These are phyloP conservation scores for Aphanomyces stellatus DNA, from an alignment of 352 stramenopile species.

Conservation along the genomic window DNA sequence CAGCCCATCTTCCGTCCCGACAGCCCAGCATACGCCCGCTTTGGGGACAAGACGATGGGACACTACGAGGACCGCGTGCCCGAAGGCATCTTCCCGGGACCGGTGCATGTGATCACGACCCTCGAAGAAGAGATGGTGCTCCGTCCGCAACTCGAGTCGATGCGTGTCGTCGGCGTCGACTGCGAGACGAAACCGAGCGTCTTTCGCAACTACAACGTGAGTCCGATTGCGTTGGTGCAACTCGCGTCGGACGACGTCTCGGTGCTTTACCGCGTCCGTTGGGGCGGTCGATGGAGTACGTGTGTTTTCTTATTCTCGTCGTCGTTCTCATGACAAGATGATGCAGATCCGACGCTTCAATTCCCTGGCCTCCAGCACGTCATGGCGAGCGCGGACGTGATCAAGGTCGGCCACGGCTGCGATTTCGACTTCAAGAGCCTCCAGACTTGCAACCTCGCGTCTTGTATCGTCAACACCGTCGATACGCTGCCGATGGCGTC, in stretches of 20 bases:
- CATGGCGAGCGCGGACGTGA: conserved; percentile 40
- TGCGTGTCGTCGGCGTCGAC: conserved; percentile 46
- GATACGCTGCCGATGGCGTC: conserved; percentile 72
- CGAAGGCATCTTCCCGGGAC: background rate
- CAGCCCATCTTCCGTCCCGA: conserved; percentile 6
- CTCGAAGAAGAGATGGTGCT: background rate
- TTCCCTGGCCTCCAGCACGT: conserved; percentile 48
- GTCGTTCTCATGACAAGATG: background rate
- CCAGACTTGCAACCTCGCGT: conserved; percentile 45
- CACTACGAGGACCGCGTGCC: conserved; percentile 3
- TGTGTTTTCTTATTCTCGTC: background rate
- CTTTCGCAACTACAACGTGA: conserved; percentile 38
- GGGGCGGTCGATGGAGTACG: conserved; percentile 18
- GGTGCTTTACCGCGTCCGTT: conserved; percentile 63
- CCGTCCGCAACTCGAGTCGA: background rate
- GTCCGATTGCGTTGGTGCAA: conserved; percentile 73
- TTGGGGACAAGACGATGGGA: background rate
- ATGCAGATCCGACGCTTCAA: conserved; percentile 25
- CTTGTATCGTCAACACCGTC: conserved; percentile 52
- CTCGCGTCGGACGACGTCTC: conserved; percentile 62
- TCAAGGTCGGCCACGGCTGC: conserved; percentile 44
- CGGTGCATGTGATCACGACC: conserved; percentile 7
- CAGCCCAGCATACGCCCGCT: background rate
- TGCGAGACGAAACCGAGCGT: conserved; percentile 73
- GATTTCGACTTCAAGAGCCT: conserved; percentile 47